Evolutionary conservation across 2,329 filamentous ascomycete genomes (phyloP).

Genomic region (Clonostachys sp.): DNA sequence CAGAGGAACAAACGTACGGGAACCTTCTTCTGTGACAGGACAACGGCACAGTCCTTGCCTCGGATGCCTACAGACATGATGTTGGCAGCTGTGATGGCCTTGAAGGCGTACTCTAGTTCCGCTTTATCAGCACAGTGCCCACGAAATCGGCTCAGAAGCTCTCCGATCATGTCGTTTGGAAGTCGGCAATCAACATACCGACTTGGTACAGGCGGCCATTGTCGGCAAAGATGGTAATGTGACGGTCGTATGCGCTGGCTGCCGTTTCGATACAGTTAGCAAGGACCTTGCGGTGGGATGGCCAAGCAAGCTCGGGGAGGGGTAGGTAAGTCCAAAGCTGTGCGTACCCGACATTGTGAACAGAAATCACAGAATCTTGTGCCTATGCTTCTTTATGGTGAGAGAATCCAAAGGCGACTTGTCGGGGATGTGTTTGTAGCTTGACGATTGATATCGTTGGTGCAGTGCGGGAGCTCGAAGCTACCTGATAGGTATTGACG

Average conservation of each 20-base stretch:
- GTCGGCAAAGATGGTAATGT: constrained; percentile 99
- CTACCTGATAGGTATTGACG: neutral
- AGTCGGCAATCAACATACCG: constrained; percentile 57
- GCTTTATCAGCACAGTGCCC: constrained; percentile 11
- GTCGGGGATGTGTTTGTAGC: too few species aligned
- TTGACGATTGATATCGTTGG: too few species aligned
- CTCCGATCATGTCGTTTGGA: too few species aligned
- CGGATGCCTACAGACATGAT: constrained; percentile 96
- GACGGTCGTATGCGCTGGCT: constrained; percentile 85
- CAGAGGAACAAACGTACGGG: constrained; percentile 60
- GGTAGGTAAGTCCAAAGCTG: constrained; percentile 1
- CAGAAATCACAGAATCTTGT: neutral
- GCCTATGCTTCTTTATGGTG: too few species aligned
- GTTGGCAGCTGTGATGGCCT: constrained; percentile 98
- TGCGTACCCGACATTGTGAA: constrained; percentile 44
- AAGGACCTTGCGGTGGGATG: too few species aligned
- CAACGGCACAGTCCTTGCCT: constrained; percentile 95
- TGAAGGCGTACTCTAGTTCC: constrained; percentile 94
- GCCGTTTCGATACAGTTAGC: neutral
- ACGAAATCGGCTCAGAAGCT: too few species aligned
- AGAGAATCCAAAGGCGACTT: too few species aligned
- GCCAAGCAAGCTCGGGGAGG: neutral
- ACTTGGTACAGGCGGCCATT: constrained; percentile 99
- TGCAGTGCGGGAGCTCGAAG: too few species aligned
- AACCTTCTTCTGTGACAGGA: constrained; percentile 99